Evolutionary conservation across 1,284 basidiomycete genomes (phyloP).

Genomic region (Cryptococcus sp.): DNA sequence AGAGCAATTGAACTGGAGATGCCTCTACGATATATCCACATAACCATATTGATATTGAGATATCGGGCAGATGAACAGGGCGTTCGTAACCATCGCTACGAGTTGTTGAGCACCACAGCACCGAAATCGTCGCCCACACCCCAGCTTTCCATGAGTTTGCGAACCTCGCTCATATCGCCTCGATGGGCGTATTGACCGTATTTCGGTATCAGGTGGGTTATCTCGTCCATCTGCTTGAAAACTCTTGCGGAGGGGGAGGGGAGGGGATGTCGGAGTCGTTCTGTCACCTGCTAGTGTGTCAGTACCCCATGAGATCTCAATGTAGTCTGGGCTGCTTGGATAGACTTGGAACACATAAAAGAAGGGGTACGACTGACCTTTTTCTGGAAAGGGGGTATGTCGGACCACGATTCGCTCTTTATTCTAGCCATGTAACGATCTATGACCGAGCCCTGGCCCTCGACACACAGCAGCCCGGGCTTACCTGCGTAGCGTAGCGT

Average conservation of each 20-base stretch:
- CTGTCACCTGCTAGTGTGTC: constrained; percentile 45
- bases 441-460: constrained; percentile 47
- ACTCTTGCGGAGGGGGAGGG: constrained; percentile 25
- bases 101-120: constrained; percentile 43
- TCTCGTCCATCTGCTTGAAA: constrained; percentile 53
- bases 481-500: constrained; percentile 41
- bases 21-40: too few relatives aligned
- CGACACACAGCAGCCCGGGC: constrained; percentile 55
- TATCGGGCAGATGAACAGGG: too few relatives aligned
- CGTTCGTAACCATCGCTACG: too few relatives aligned
- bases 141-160: constrained; percentile 48
- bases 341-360: background rate
- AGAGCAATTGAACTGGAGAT: too few relatives aligned
- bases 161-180: constrained; percentile 56
- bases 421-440: constrained; percentile 55
- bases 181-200: constrained; percentile 53
- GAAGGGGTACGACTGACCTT: constrained; percentile 38
- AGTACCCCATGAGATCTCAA: too few relatives aligned
- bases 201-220: constrained; percentile 50
- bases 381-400: constrained; percentile 56
- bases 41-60: too few relatives aligned
- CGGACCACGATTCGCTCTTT: constrained; percentile 55
- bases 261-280: constrained; percentile 50
- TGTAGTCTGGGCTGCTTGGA: too few relatives aligned
- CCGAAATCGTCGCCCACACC: constrained; percentile 54